phyloP scores from a whole-genome alignment of 176 grass and related monocot species.

The Eragrostis curvula region DNA sequence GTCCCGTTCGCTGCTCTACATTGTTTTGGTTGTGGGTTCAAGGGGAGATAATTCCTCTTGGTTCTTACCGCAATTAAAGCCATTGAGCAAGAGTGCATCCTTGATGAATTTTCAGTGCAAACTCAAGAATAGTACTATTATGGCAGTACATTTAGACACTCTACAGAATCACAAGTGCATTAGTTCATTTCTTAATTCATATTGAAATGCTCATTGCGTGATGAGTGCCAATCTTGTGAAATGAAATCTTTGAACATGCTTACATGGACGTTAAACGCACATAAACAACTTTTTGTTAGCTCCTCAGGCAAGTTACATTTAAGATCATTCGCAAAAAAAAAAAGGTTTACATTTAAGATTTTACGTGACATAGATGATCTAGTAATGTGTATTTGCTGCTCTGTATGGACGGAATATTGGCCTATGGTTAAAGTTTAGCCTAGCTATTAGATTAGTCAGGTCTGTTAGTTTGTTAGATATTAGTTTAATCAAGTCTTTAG shows the following conservation, averaged over 20 bases:
- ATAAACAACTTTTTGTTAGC: not conserved
- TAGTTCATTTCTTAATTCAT: not conserved
- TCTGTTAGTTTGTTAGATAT: too few relatives aligned
- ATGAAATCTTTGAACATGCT: not conserved
- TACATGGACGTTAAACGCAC: not conserved
- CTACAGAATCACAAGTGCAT: not conserved
- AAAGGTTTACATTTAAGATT: not conserved
- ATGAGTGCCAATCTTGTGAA: not conserved
- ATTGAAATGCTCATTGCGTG: not conserved
- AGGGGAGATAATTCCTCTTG: not conserved
- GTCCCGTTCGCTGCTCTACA: too few relatives aligned
- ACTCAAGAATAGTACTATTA: not conserved
- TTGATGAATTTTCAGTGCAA: not conserved
- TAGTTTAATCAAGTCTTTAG: too few relatives aligned
- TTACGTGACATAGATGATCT: not conserved
- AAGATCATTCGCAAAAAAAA: too few relatives aligned
- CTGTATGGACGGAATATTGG: too few relatives aligned
- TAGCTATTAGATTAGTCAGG: too few relatives aligned
- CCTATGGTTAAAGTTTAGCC: too few relatives aligned
- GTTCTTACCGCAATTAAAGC: not conserved
- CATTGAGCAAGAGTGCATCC: not conserved
- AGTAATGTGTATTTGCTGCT: not conserved
- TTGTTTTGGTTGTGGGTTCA: too few relatives aligned
- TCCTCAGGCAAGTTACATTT: not conserved
- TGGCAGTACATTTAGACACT: not conserved